Conservation (phyloP, 352 stramenopile species). For the Pythium aquatile region DNA sequence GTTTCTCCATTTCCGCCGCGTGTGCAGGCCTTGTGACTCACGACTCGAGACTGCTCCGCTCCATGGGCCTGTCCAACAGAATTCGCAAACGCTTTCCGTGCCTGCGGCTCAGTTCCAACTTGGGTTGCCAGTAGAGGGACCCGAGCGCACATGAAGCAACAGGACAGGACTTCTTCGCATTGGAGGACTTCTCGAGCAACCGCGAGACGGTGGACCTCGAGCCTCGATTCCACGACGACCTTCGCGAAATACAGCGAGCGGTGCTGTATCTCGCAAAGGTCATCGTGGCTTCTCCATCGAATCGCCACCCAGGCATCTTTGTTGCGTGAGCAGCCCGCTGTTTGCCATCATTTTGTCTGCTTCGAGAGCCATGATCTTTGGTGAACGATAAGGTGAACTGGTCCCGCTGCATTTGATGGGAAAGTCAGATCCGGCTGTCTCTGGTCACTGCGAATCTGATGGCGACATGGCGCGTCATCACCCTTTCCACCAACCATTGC, state of each 20-base stretch:
- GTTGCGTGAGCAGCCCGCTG: not conserved
- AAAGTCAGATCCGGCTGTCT: constrained; percentile 18
- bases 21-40: not conserved
- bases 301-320: not conserved
- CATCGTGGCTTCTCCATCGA: not conserved
- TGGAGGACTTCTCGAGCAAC: no score
- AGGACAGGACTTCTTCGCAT: no score
- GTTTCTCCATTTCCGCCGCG: not conserved
- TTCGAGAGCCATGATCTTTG: not conserved
- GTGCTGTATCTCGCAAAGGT: no score
- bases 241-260: no score
- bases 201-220: no score
- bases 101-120: not conserved
- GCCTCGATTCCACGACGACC: no score
- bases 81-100: not conserved
- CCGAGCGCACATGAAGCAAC: no score
- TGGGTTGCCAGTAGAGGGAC: no score
- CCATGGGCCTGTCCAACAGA: not conserved
- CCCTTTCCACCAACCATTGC: constrained; percentile 19
- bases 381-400: not conserved
- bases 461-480: constrained; percentile 12
- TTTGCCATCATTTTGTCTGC: not conserved
- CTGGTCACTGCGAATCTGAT: constrained; percentile 24
- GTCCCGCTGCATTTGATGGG: not conserved
- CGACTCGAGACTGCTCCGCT: no score